Percentiles rank a stretch among this genome's conserved stretches.
Conservation (phyloP, 2,329 filamentous ascomycete species). For the Didymella pinodella region DNA sequence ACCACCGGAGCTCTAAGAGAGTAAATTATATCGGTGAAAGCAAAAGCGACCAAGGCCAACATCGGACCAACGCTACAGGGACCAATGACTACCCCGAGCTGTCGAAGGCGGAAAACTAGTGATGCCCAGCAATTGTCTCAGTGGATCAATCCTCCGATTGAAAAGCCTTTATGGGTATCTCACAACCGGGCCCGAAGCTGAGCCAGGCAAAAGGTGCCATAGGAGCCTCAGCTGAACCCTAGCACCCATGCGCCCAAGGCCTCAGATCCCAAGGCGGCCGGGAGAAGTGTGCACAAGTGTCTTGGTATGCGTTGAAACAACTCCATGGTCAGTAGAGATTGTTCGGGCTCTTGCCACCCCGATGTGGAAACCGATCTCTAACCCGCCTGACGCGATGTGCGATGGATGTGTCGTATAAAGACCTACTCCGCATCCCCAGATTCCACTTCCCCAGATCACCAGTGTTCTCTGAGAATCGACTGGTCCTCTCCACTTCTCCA, state of each 20-base stretch:
- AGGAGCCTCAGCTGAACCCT: slow-evolving; percentile 23
- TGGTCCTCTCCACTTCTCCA: slow-evolving; percentile 22
- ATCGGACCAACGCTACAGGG: slow-evolving; percentile 14
- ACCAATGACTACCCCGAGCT: slow-evolving; percentile 5
- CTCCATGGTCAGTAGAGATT: slow-evolving; percentile 21
- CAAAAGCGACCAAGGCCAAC: slow-evolving; percentile 14
- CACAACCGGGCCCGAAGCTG: slow-evolving; percentile 15
- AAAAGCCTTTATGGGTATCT: slow-evolving; percentile 23
- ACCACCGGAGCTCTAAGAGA: slow-evolving; percentile 11
- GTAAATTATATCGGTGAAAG: slow-evolving; percentile 10
- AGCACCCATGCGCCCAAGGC: slow-evolving; percentile 19
- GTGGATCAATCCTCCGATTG: slow-evolving; percentile 18
- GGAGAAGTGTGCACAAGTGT: slow-evolving; percentile 31
- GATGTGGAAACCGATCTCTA: slow-evolving; percentile 13
- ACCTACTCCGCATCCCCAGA: slow-evolving; percentile 26
- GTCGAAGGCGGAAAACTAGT: slow-evolving; percentile 17
- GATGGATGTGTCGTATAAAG: slow-evolving; percentile 29
- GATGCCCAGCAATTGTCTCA: slow-evolving; percentile 26
- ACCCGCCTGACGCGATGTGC: slow-evolving; percentile 6
- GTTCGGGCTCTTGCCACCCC: slow-evolving; percentile 24
- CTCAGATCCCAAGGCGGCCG: slow-evolving; percentile 34
- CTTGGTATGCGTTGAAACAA: slow-evolving; percentile 34
- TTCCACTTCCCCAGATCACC: slow-evolving; percentile 39
- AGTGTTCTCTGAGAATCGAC: slow-evolving; percentile 28
- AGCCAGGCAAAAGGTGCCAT: slow-evolving; percentile 22